Evolutionary conservation across 2,329 filamentous ascomycete species (phyloP).

Genomic region (Ceratocystis huliohia): DNA sequence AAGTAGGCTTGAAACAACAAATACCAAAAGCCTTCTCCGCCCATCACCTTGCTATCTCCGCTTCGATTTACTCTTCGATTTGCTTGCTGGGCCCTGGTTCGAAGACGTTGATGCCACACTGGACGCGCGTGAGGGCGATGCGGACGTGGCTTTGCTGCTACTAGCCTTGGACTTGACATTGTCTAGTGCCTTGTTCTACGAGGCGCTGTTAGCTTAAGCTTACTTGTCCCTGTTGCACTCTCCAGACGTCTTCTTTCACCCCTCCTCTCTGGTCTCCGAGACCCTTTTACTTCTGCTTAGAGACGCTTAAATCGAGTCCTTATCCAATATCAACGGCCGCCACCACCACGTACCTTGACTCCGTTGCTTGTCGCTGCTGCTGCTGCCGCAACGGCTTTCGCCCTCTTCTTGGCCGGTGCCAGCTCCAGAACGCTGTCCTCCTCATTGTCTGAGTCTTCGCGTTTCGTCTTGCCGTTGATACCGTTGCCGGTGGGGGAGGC

Average conservation of each 20-base stretch:
- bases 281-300: background rate
- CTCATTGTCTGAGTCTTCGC: slow-evolving; percentile 75
- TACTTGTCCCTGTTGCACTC: background rate
- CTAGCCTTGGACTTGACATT: slow-evolving; percentile 56
- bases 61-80: slow-evolving; percentile 43
- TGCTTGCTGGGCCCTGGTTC: slow-evolving; percentile 27
- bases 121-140: slow-evolving; percentile 68
- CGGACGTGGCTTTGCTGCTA: slow-evolving; percentile 61
- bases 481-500: slow-evolving; percentile 35
- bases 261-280: background rate
- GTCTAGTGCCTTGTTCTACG: slow-evolving; percentile 84
- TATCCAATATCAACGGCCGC: background rate
- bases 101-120: slow-evolving; percentile 72
- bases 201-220: slow-evolving; percentile 8
- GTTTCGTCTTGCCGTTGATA: slow-evolving; percentile 54
- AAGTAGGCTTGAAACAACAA: slow-evolving; percentile 8
- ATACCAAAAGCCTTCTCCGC: background rate
- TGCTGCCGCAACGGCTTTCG: slow-evolving; percentile 24
- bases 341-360: slow-evolving; percentile 55
- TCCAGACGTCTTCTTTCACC: background rate
- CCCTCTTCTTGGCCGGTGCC: slow-evolving; percentile 87
- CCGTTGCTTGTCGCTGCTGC: slow-evolving; percentile 36
- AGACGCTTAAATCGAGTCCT: background rate
- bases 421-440: slow-evolving; percentile 69
- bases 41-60: slow-evolving; percentile 27